phyloP scores from a whole-genome alignment of 176 grass and related monocot species.

The Carex myosuroides region DNA sequence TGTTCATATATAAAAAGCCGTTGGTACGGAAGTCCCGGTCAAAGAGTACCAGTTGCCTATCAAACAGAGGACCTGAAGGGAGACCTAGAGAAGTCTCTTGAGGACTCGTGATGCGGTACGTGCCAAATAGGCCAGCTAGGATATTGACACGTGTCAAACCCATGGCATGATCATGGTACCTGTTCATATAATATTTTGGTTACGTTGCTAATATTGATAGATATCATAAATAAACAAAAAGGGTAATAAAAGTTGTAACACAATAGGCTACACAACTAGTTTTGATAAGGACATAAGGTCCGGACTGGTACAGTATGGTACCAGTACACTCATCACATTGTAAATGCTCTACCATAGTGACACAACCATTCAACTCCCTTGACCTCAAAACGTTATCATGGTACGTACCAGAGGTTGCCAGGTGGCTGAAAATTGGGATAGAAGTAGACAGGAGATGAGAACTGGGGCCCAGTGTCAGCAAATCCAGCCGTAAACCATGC shows the following conservation, averaged over 20 bases:
- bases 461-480: slow-evolving; percentile 19
- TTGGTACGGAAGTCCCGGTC: slow-evolving; percentile 37
- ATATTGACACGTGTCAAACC: slow-evolving; percentile 40
- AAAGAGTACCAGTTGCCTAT: slow-evolving; percentile 33
- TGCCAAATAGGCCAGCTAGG: slow-evolving; percentile 44
- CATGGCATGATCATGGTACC: slow-evolving; percentile 49
- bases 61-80: slow-evolving; percentile 31
- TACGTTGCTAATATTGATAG: background rate
- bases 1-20: slow-evolving; percentile 48
- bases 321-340: background rate
- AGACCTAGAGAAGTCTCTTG: slow-evolving; percentile 24
- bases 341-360: background rate
- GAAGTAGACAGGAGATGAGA: slow-evolving; percentile 9
- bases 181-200: background rate
- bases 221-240: background rate
- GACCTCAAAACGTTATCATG: background rate
- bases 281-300: background rate
- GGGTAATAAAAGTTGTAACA: background rate
- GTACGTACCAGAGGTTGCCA: slow-evolving; percentile 38
- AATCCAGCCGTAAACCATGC: slow-evolving; percentile 40
- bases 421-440: slow-evolving; percentile 49
- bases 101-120: slow-evolving; percentile 19
- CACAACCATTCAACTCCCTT: background rate
- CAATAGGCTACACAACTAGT: background rate
- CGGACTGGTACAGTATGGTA: background rate